These are phyloP conservation scores for Picocystis sp. DNA, from an alignment of 163 green algal genomes.

Conservation along the genomic window DNA sequence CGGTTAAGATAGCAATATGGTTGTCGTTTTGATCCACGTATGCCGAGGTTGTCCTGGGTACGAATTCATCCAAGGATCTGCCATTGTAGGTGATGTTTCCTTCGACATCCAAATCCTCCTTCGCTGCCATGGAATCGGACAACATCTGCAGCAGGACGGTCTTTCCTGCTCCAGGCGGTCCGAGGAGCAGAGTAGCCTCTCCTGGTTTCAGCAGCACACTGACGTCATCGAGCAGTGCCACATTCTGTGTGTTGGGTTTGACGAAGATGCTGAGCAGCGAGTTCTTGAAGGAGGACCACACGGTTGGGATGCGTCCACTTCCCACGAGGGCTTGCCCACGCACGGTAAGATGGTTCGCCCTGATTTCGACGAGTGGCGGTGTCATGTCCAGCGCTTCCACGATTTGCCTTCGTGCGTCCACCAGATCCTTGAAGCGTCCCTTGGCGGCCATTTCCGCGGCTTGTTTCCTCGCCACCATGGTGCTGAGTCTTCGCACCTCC, in stretches of 20 bases:
- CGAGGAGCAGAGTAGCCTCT: conserved; percentile 50
- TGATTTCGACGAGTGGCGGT: too few species aligned
- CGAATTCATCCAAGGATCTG: conserved; percentile 33
- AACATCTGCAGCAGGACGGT: conserved; percentile 41
- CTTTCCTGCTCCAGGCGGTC: conserved; percentile 49
- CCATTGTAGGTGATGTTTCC: conserved; percentile 59
- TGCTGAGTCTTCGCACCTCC: too few species aligned
- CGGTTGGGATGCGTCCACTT: too few species aligned
- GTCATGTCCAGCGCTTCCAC: too few species aligned
- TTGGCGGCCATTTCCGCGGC: too few species aligned
- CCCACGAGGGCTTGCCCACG: too few species aligned
- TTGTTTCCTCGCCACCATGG: too few species aligned
- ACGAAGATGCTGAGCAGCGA: too few species aligned
- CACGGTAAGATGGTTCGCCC: too few species aligned
- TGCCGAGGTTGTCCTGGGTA: conserved; percentile 33
- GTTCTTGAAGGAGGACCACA: too few species aligned
- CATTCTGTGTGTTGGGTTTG: conserved; percentile 6
- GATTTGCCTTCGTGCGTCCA: too few species aligned
- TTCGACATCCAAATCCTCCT: conserved; percentile 13
- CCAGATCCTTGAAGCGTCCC: too few species aligned
- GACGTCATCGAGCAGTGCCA: conserved; percentile 18
- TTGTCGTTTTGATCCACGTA: conserved; percentile 56
- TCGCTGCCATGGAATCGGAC: conserved; percentile 10
- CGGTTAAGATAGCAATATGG: conserved; percentile 64
- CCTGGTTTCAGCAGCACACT: conserved; percentile 30